Percentiles rank a stretch among this genome's conserved stretches.
Evolutionary conservation across 2,329 filamentous ascomycete genomes (phyloP).

Genomic region (Hysterium pulicare): DNA sequence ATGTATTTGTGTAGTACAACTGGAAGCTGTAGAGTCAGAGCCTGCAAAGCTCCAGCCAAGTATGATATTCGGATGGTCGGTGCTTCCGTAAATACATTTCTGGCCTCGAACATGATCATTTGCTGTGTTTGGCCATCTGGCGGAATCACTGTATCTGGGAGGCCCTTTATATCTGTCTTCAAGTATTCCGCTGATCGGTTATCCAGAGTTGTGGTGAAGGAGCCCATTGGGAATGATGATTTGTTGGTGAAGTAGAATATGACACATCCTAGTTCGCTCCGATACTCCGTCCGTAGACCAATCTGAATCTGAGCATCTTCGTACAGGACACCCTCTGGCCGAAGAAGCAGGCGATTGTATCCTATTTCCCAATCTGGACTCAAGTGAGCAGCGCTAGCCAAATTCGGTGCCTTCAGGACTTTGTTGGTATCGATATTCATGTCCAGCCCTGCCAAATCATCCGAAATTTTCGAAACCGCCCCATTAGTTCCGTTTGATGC

Average conservation of each 20-base stretch:
- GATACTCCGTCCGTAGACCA: conserved; percentile 88
- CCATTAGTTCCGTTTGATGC: conserved; percentile 45
- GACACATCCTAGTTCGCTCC: conserved; percentile 89
- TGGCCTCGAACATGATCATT: conserved; percentile 90
- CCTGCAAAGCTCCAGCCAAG: conserved; percentile 87
- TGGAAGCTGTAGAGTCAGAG: conserved; percentile 84
- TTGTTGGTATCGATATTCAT: conserved; percentile 61
- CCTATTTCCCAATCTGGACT: conserved; percentile 93
- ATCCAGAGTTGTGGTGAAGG: conserved; percentile 91
- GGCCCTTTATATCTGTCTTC: conserved; percentile 80
- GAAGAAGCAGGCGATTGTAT: conserved; percentile 77
- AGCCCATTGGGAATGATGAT: conserved; percentile 76
- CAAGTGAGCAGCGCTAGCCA: conserved; percentile 87
- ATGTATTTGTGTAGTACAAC: conserved; percentile 93
- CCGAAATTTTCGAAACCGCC: conserved; percentile 47
- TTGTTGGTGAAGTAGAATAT: conserved; percentile 98
- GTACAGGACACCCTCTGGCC: conserved; percentile 82
- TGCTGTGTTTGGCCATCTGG: conserved; percentile 81
- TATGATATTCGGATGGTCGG: conserved; percentile 95
- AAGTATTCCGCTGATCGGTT: conserved; percentile 64
- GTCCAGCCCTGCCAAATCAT: conserved; percentile 73
- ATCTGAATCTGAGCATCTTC: conserved; percentile 94
- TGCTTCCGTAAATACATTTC: conserved; percentile 73
- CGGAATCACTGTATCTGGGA: conserved; percentile 77
- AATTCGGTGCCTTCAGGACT: conserved; percentile 68